Evolutionary conservation across 2,329 filamentous ascomycete species (phyloP), one percentile per base, ranked within the genome.

Genomic region (Pyrenophora teres): DNA sequence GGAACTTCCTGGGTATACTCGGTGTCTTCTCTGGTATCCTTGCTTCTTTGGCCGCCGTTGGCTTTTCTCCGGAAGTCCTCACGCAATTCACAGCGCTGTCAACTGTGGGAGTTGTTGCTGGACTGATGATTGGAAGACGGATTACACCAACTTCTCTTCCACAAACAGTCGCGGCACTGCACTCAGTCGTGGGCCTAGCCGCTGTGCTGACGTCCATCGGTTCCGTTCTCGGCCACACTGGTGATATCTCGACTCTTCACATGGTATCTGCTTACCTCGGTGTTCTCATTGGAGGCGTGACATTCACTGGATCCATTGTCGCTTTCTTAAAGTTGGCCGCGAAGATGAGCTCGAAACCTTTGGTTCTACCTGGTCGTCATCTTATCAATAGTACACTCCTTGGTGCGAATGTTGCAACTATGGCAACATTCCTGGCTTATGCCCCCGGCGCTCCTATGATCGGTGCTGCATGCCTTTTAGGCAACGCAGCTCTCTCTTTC

Each of bases 141-240:
- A 96, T 96, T 60, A 95, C 90, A 0, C 89, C 92, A 0, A 96
- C 91, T 0, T 89, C 91, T 47, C 83, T 96, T 2, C 92, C 92
- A 0, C 91, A 96, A 71, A 96, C 90, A 0, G 91, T 96, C 2
- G 92, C 91, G 16, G 91, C 91, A 0, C 78, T 96, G 25, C 92
- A 96, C 74, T 95, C 90, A 0, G 91, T 96, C 6, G 92, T 96
- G 27, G 92, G 92, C 71, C 81, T 96, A 1, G 91, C 91, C 9
- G 92, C 92, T 8, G 91, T 96, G 0, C 73, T 96, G 63, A 96
- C 92, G 1, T 94, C 89, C 64, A 90, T 94, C 56, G 92, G 90
- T 41, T 93, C 89, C 59, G 90, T 96, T 15, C 85, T 96, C 81
- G 84, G 85, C 13, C 82, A 89, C 61, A 79, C 92, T 6, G 78